These are phyloP conservation scores for Taphrina betulina DNA, from an alignment of 1,139 yeast species.

Conservation along the genomic window DNA sequence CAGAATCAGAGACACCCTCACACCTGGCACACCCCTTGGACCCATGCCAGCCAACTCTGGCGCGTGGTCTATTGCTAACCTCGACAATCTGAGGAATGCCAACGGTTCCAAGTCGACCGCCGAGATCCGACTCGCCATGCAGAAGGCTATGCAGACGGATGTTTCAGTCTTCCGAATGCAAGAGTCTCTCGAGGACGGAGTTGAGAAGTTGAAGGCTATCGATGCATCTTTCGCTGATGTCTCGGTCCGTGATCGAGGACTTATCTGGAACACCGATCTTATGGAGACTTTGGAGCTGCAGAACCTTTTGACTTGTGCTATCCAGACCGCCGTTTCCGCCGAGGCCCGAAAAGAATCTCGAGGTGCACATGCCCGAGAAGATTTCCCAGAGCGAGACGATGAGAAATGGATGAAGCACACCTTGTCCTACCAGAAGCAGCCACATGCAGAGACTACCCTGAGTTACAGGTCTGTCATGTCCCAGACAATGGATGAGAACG, in stretches of 20 bases:
- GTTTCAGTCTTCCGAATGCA: slow-evolving; percentile 97
- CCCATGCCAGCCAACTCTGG: slow-evolving; percentile 83
- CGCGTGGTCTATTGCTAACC: slow-evolving; percentile 80
- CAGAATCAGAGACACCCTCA: slow-evolving; percentile 77
- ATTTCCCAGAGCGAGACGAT: slow-evolving; percentile 93
- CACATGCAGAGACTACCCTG: slow-evolving; percentile 71
- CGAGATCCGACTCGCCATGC: slow-evolving; percentile 87
- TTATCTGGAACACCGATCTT: slow-evolving; percentile 98
- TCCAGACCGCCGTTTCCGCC: slow-evolving; percentile 92
- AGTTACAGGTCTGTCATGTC: slow-evolving; percentile 83
- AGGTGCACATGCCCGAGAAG: slow-evolving; percentile 99
- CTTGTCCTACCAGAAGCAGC: slow-evolving; percentile 78
- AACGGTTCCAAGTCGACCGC: slow-evolving; percentile 80
- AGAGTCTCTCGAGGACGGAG: slow-evolving; percentile 90
- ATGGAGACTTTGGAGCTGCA: slow-evolving; percentile 95
- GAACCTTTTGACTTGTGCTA: slow-evolving; percentile 95
- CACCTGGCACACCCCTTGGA: slow-evolving; percentile 85
- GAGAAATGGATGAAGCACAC: slow-evolving; percentile 98
- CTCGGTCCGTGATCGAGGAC: slow-evolving; percentile 89
- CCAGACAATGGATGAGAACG: slow-evolving; percentile 82
- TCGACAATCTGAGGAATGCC: slow-evolving; percentile 85
- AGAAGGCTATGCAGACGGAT: slow-evolving; percentile 92
- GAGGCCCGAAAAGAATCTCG: slow-evolving; percentile 96
- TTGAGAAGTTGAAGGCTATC: slow-evolving; percentile 67
- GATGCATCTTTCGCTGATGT: slow-evolving; percentile 72